Evolutionary conservation across 192 early-diverging fungal genomes (phyloP), one percentile per base, ranked within the genome.

Genomic region (Coemansia asiatica): DNA sequence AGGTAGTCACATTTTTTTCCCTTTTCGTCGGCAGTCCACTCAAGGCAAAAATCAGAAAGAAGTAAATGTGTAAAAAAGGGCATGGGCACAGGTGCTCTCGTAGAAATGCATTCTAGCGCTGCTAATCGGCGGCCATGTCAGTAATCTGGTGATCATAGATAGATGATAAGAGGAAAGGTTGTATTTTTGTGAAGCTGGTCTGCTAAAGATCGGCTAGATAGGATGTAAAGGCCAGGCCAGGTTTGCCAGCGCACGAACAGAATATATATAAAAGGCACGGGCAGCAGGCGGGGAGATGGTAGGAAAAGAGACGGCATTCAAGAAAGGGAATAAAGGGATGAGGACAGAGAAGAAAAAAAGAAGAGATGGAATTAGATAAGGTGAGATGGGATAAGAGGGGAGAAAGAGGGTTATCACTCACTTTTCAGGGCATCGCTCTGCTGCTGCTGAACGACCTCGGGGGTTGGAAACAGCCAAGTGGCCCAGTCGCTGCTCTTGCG

Each of bases 401-500:
- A 48, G 4, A 22, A 12, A 19, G 55, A 61, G 15, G n/a, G 46
- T 38, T 35, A 49, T 81, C 79, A 81, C 79, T 81, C 79, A 81
- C 79, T 81, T 69, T 81, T 81, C 67, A 70, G 61, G 61, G 70
- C 61, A 50, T 61, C 61, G 31, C 44, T 64, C 51, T 72, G 69
- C 67, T 54, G 67, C 63, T 82, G 64, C 57, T 62, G 68, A 23
- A 82, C 74, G 44, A 82, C 74, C n/a, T 84, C 85, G 51, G 84
- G 79, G 38, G 79, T 89, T n/a, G 81, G 89, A 66, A 87, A 92
- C n/a, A 93, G 65, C 94, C 94, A 97, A 12, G 81, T 84, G 25
- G 92, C 87, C 95, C 94, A 97, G 48, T 89, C 89, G 54, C 87
- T 91, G 49, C 75, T 77, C 68, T 87, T 89, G 61, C 90, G 89